Percentiles rank a stretch among this genome's conserved stretches.
Conservation (phyloP, 495 filamentous ascomycete species). For the Penicillium tannophilum region DNA sequence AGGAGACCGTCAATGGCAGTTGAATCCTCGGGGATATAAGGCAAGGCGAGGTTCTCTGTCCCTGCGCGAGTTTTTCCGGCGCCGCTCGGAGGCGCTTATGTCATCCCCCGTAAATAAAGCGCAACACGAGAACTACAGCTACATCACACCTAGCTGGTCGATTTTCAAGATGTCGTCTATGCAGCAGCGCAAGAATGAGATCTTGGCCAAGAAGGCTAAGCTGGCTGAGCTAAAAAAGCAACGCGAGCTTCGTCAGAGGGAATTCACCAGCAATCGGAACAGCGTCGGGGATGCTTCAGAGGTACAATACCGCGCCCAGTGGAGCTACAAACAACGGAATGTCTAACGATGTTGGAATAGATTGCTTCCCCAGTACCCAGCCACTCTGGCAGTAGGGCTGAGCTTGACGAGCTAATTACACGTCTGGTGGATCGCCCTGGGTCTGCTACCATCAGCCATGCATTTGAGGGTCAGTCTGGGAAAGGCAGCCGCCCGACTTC, state of each 20-base stretch:
- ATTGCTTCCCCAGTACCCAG: conserved; percentile 67
- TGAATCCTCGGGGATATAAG: conserved; percentile 32
- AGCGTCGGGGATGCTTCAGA: conserved; percentile 62
- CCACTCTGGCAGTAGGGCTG: conserved; percentile 69
- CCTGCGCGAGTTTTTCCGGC: conserved; percentile 57
- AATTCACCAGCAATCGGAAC: conserved; percentile 64
- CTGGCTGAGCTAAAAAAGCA: conserved; percentile 95
- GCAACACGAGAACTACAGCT: conserved; percentile 18
- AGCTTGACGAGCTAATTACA: conserved; percentile 82
- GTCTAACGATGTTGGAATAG: conserved; percentile 41
- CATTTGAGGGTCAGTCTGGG: conserved; percentile 61
- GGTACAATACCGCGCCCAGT: conserved; percentile 37
- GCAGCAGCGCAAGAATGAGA: conserved; percentile 90
- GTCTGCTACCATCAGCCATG: conserved; percentile 70
- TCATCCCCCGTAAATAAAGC: conserved; percentile 44
- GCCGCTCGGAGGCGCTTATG: conserved; percentile 49
- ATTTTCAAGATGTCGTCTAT: conserved; percentile 50
- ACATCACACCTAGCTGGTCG: conserved; percentile 15
- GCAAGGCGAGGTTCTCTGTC: conserved; percentile 43
- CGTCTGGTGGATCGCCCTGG: conserved; percentile 75
- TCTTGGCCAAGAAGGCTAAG: conserved; percentile 89
- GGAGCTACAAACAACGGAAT: conserved; percentile 8
- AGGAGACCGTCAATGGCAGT: conserved; percentile 45
- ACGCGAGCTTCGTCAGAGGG: conserved; percentile 75
- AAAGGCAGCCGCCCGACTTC: conserved; percentile 83